These are phyloP conservation scores for Mycotypha africana DNA, from an alignment of 371 early-diverging fungal genomes.

Conservation along the genomic window DNA sequence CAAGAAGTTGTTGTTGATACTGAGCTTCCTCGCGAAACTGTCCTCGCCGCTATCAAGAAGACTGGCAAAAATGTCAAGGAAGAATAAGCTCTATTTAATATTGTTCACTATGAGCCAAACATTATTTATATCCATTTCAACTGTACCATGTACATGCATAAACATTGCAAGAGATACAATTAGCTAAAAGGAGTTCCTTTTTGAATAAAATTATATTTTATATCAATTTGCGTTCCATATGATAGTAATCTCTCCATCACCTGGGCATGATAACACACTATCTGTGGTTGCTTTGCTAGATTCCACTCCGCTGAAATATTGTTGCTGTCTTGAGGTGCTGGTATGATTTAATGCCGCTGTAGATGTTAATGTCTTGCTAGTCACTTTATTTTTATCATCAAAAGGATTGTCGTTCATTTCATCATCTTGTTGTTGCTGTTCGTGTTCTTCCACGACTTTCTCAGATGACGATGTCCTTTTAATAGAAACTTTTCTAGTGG, in stretches of 20 bases:
- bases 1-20: slow-evolving; percentile 61
- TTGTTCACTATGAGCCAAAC: too few species aligned
- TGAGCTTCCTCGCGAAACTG: slow-evolving; percentile 45
- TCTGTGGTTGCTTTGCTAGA: slow-evolving; percentile 12
- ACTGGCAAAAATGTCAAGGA: slow-evolving; percentile 53
- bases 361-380: not conserved
- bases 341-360: too few species aligned
- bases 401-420: slow-evolving; percentile 18
- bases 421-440: too few species aligned
- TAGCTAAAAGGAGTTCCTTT: not conserved
- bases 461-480: too few species aligned
- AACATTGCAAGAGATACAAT: slow-evolving; percentile 3
- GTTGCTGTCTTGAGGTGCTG: too few species aligned
- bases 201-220: not conserved
- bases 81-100: too few species aligned
- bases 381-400: slow-evolving; percentile 27
- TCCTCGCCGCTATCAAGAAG: slow-evolving; percentile 71
- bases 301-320: not conserved
- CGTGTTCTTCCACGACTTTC: not conserved
- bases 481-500: too few species aligned
- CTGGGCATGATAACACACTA: slow-evolving; percentile 31
- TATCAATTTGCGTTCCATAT: slow-evolving; percentile 34
- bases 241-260: slow-evolving; percentile 49
- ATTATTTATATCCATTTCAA: too few species aligned
- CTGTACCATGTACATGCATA: too few species aligned